Conservation (phyloP, 495 filamentous ascomycete genomes). For the Neohortaea acidophila region DNA sequence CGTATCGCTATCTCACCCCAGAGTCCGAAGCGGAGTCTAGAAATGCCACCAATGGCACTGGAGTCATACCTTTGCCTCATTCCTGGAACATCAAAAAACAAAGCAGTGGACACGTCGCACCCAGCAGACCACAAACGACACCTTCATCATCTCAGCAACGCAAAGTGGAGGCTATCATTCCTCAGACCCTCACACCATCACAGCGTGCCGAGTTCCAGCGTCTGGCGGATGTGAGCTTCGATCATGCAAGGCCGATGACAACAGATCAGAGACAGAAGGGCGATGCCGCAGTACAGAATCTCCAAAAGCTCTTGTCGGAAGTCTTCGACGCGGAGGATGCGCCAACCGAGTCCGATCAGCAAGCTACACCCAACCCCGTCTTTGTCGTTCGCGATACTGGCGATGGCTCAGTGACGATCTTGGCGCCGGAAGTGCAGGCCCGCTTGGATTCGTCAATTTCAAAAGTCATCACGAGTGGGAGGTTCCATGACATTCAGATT, state of each 20-base stretch:
- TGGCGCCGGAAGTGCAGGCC: constrained; percentile 48
- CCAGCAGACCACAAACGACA: background rate
- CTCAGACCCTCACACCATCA: constrained; percentile 2
- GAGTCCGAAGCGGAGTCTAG: constrained; percentile 15
- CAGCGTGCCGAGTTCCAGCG: constrained; percentile 5
- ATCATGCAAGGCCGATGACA: constrained; percentile 13
- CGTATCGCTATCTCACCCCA: constrained; percentile 36
- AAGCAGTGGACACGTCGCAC: background rate
- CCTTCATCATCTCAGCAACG: constrained; percentile 1
- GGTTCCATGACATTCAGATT: constrained; percentile 53
- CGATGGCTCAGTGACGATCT: constrained; percentile 41
- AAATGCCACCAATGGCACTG: background rate
- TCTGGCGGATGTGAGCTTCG: constrained; percentile 9
- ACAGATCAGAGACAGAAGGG: constrained; percentile 66
- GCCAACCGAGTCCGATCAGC: constrained; percentile 30
- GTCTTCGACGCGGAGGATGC: constrained; percentile 70
- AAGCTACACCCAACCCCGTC: constrained; percentile 25
- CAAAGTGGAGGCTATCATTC: constrained; percentile 3
- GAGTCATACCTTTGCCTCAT: too few species aligned
- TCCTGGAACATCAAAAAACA: too few species aligned
- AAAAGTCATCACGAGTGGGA: constrained; percentile 50
- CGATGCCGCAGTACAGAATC: constrained; percentile 49
- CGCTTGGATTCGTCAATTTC: constrained; percentile 56
- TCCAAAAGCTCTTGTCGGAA: constrained; percentile 52
- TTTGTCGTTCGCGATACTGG: constrained; percentile 30